Conservation (phyloP, 2,329 filamentous ascomycete genomes). For the Apiospora hydei region DNA sequence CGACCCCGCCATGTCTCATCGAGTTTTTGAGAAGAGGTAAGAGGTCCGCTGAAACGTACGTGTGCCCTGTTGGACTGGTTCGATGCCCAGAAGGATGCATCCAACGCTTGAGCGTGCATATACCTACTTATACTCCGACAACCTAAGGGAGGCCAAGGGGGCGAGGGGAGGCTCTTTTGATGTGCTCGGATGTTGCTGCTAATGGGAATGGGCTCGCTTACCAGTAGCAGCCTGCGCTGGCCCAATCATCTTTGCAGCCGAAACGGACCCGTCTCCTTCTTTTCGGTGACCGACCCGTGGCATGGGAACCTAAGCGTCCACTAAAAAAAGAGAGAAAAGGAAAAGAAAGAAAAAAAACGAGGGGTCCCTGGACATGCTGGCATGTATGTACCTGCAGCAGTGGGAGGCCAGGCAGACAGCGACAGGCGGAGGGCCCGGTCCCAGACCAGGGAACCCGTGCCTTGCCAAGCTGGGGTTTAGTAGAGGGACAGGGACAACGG, state of each 20-base stretch:
- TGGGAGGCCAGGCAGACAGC: not conserved
- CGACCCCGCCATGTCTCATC: not conserved
- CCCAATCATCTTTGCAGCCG: not conserved
- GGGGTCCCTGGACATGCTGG: not conserved
- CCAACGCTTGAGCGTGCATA: not conserved
- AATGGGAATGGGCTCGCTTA: not conserved
- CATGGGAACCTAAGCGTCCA: not conserved
- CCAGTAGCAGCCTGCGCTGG: too few species aligned
- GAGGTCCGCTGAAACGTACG: not conserved
- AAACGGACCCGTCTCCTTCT: not conserved
- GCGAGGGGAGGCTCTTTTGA: not conserved
- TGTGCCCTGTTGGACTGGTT: not conserved
- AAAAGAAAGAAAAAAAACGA: not conserved
- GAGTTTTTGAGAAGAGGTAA: not conserved
- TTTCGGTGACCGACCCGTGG: not conserved
- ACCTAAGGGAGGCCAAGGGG: too few species aligned
- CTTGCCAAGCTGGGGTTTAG: constrained; percentile 8
- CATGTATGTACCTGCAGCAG: constrained; percentile 1
- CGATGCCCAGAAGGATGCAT: not conserved
- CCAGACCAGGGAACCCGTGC: not conserved
- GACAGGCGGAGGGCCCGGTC: not conserved
- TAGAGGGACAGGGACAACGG: not conserved
- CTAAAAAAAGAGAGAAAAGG: not conserved
- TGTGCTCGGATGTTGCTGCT: not conserved
- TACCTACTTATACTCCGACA: not conserved